Percentiles rank a stretch among this genome's conserved stretches.
These are phyloP conservation scores for Cryptococcus sp. DNA, from an alignment of 1,284 basidiomycete genomes.

Conservation along the genomic window DNA sequence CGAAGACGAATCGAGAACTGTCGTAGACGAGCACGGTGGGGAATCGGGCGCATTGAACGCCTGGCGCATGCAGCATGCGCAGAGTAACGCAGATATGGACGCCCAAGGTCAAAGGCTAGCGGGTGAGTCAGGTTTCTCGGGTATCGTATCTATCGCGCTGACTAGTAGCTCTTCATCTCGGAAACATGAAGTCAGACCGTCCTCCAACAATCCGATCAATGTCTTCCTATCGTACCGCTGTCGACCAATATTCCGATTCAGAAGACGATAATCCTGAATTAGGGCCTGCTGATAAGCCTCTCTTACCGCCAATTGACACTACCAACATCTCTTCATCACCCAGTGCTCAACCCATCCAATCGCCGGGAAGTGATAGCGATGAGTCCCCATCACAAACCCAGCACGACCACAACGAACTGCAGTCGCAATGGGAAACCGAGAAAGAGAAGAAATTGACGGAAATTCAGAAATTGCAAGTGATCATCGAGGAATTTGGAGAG, in stretches of 20 bases:
- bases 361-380: not conserved
- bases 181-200: not conserved
- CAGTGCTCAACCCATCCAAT: not conserved
- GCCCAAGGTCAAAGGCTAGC: not conserved
- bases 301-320: not conserved
- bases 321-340: not conserved
- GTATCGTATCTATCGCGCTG: not conserved
- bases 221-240: not conserved
- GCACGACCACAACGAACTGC: not conserved
- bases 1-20: not conserved
- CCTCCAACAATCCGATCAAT: not conserved
- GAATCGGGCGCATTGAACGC: not conserved
- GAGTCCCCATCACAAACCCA: not conserved
- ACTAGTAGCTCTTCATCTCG: not conserved
- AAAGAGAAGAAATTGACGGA: slow-evolving; percentile 21
- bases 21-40: not conserved
- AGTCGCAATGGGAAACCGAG: slow-evolving; percentile 2
- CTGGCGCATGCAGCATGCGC: not conserved
- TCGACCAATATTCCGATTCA: not conserved
- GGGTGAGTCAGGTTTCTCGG: not conserved
- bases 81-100: not conserved
- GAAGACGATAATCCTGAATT: not conserved
- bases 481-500: slow-evolving; percentile 45
- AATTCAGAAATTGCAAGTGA: slow-evolving; percentile 41
- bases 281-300: not conserved